Percentiles rank a stretch among this genome's conserved stretches.
Conservation (phyloP, 768 basidiomycete species). For the Agaricus bisporus region DNA sequence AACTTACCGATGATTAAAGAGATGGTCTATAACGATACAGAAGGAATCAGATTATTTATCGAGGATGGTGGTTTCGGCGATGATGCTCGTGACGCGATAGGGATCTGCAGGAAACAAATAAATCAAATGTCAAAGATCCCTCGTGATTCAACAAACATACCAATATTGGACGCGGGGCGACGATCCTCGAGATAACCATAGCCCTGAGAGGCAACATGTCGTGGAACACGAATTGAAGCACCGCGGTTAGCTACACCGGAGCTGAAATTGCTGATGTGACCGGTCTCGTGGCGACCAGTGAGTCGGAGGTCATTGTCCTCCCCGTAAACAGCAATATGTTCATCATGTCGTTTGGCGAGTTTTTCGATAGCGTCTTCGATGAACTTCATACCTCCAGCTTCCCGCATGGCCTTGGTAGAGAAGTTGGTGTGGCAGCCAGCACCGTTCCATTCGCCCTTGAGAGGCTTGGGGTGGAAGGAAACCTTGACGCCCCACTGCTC, state of each 20-base stretch:
- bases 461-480: constrained; percentile 99
- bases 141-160: constrained; percentile 36
- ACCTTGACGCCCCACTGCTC: constrained; percentile 98
- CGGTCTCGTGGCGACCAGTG: constrained; percentile 97
- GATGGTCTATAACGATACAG: constrained; percentile 10
- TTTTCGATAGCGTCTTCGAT: constrained; percentile 95
- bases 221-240: constrained; percentile 92
- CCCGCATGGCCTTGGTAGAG: constrained; percentile 92
- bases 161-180: constrained; percentile 97
- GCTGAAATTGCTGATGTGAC: constrained; percentile 85
- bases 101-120: constrained; percentile 50
- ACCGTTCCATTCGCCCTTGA: constrained; percentile 98
- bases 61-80: constrained; percentile 82
- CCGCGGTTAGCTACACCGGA: constrained; percentile 98
- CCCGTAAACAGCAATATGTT: constrained; percentile 97
- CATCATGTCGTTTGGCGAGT: constrained; percentile 81
- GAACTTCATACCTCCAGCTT: constrained; percentile 84
- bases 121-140: too few relatives aligned
- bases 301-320: constrained; percentile 96
- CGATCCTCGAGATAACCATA: constrained; percentile 96
- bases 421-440: constrained; percentile 99
- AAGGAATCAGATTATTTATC: constrained; percentile 37
- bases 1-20: constrained; percentile 8
- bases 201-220: constrained; percentile 88
- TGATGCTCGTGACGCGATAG: constrained; percentile 87